Conservation (phyloP, 2,329 filamentous ascomycete genomes). For the Davidsoniella australis region DNA sequence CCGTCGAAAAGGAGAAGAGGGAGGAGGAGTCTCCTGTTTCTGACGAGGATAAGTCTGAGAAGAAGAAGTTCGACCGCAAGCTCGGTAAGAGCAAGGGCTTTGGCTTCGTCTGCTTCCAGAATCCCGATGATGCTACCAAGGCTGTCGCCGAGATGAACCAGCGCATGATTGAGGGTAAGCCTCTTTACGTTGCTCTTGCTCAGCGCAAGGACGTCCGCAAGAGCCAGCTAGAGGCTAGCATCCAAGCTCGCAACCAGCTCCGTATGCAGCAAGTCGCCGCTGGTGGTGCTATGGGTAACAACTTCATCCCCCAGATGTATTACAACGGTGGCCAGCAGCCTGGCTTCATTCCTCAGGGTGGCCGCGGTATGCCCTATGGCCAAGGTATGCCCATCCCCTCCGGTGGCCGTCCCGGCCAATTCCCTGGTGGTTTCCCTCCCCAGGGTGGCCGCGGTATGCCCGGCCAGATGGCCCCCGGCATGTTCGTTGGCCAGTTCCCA, state of each 20-base stretch:
- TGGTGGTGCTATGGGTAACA: constrained; percentile 72
- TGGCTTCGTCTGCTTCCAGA: constrained; percentile 99
- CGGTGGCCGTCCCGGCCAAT: constrained; percentile 71
- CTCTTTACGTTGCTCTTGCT: constrained; percentile 89
- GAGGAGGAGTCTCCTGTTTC: constrained; percentile 35
- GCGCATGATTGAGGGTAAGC: constrained; percentile 95
- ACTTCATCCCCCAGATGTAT: constrained; percentile 83
- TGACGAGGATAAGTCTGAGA: constrained; percentile 26
- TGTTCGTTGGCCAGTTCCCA: constrained; percentile 69
- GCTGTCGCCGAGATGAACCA: constrained; percentile 99
- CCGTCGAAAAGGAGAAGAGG: constrained; percentile 35
- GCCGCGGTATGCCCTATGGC: constrained; percentile 49
- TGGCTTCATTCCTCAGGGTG: constrained; percentile 46
- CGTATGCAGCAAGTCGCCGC: constrained; percentile 95
- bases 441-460: constrained; percentile 75
- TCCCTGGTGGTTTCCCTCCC: constrained; percentile 66
- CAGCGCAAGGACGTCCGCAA: constrained; percentile 99
- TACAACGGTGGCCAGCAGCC: constrained; percentile 56
- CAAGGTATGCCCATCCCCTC: constrained; percentile 53
- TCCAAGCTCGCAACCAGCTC: constrained; percentile 96
- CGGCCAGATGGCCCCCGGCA: constrained; percentile 74
- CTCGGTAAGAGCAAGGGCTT: constrained; percentile 99
- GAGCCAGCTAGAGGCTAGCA: constrained; percentile 97
- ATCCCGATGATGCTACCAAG: constrained; percentile 97
- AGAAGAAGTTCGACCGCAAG: constrained; percentile 39